These are phyloP conservation scores for Phallus indusiatus DNA, from an alignment of 768 basidiomycete genomes.

Conservation along the genomic window DNA sequence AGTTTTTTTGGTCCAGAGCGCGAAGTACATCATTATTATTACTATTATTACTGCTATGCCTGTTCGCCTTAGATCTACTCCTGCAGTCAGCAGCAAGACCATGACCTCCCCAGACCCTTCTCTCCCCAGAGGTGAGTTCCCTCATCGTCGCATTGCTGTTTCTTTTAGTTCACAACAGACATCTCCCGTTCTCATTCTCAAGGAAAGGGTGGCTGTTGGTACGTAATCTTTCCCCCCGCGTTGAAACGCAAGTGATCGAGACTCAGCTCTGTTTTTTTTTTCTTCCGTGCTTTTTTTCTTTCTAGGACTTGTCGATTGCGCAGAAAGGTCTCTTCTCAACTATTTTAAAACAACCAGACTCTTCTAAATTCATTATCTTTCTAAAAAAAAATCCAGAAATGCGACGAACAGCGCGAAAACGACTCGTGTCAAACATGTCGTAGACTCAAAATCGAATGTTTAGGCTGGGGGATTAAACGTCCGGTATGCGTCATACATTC, in stretches of 20 bases:
- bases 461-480: conserved; percentile 76
- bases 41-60: neutral
- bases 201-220: conserved; percentile 77
- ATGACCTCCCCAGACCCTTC: neutral
- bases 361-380: neutral
- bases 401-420: conserved; percentile 71
- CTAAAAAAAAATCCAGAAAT: conserved; percentile 66
- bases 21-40: too few species aligned
- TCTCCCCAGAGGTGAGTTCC: neutral
- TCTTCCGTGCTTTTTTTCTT: neutral
- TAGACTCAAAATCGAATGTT: conserved; percentile 70
- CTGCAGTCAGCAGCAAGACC: neutral
- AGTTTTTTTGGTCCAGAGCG: neutral
- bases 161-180: conserved; percentile 25
- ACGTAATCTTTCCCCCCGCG: conserved; percentile 22
- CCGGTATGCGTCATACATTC: conserved; percentile 28
- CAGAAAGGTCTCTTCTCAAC: conserved; percentile 49
- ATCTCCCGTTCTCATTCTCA: conserved; percentile 42
- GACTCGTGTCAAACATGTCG: conserved; percentile 76
- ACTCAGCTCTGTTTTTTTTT: neutral
- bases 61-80: neutral
- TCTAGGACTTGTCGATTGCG: conserved; percentile 75
- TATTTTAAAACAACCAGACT: neutral
- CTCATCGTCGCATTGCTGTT: neutral
- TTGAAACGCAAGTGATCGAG: conserved; percentile 5